Conservation (phyloP, 495 filamentous ascomycete genomes). For the Penicillium cosmopolitanum region DNA sequence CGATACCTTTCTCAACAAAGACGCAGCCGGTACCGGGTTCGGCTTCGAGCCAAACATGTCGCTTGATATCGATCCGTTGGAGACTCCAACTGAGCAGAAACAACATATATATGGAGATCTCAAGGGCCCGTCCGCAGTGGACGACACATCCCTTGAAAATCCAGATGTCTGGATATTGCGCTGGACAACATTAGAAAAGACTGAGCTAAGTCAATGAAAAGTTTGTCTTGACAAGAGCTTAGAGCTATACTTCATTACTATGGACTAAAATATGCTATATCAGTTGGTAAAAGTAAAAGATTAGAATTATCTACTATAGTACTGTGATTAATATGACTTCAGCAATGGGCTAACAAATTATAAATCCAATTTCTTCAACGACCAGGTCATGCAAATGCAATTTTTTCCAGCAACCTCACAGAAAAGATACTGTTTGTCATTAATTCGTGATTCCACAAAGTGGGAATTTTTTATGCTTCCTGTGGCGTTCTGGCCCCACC, state of each 20-base stretch:
- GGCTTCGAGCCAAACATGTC: background rate
- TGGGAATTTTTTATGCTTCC: conserved; percentile 5
- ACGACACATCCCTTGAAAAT: background rate
- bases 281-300: background rate
- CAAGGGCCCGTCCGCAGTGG: background rate
- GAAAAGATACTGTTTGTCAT: background rate
- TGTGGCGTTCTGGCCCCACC: conserved; percentile 25
- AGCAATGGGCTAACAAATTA: background rate
- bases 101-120: background rate
- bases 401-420: background rate
- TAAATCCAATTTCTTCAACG: background rate
- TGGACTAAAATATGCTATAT: background rate
- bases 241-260: background rate
- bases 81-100: background rate
- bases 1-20: background rate
- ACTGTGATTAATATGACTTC: background rate
- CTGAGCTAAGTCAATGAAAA: background rate
- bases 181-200: background rate
- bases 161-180: background rate
- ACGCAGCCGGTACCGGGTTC: background rate
- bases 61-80: background rate
- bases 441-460: background rate
- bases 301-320: background rate
- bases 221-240: background rate
- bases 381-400: conserved; percentile 3